phyloP scores from a whole-genome alignment of 495 filamentous ascomycete genomes.

The Hypoxylon subgilvum region DNA sequence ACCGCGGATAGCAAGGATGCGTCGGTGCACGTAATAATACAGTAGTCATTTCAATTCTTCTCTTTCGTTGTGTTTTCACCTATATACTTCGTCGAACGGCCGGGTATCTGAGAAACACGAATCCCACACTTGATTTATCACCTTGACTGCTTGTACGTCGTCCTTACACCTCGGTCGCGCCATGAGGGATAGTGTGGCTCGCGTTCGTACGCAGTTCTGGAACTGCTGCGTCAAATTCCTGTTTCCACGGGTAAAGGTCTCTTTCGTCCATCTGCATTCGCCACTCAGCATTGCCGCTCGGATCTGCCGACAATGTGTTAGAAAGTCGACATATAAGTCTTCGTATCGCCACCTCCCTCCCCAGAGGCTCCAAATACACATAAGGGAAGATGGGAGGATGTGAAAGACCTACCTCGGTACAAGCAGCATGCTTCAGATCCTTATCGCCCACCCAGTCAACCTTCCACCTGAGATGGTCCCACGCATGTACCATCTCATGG shows the following conservation, averaged over 20 bases:
- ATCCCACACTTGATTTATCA: slow-evolving; percentile 97
- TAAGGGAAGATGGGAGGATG: background rate
- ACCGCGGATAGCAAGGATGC: background rate
- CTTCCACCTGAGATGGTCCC: slow-evolving; percentile 90
- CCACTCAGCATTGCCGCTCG: slow-evolving; percentile 89
- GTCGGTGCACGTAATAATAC: slow-evolving; percentile 28
- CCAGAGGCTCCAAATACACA: too few relatives aligned
- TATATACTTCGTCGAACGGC: slow-evolving; percentile 95
- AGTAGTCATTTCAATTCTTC: slow-evolving; percentile 3
- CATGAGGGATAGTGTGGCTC: slow-evolving; percentile 78
- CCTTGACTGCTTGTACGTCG: slow-evolving; percentile 81
- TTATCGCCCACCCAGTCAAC: slow-evolving; percentile 75
- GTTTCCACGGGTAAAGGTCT: slow-evolving; percentile 81
- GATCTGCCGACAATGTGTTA: slow-evolving; percentile 62
- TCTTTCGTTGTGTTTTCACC: slow-evolving; percentile 55
- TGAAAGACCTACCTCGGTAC: slow-evolving; percentile 75
- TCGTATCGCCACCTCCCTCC: background rate
- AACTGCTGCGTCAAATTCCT: slow-evolving; percentile 90
- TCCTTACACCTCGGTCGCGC: slow-evolving; percentile 80
- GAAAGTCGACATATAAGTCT: slow-evolving; percentile 3
- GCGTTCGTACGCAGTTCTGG: slow-evolving; percentile 84
- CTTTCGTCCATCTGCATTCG: slow-evolving; percentile 89
- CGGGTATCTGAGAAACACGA: slow-evolving; percentile 93
- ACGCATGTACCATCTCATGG: slow-evolving; percentile 98
- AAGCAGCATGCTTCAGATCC: slow-evolving; percentile 83